Conservation (phyloP, 805 yeast genomes). For the Teunomyces lycoperdinae region DNA sequence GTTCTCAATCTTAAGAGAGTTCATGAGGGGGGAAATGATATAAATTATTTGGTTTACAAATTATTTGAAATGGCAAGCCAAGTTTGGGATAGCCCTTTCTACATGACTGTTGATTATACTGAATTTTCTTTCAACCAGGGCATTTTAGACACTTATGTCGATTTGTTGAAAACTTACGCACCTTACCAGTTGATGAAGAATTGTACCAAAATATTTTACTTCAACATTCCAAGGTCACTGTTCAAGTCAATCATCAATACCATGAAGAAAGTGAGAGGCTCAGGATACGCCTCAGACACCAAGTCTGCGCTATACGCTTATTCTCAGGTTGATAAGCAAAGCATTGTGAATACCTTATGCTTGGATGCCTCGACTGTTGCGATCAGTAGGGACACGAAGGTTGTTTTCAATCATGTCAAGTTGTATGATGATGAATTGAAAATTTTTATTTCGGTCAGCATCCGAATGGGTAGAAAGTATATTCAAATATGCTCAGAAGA, state of each 20-base stretch:
- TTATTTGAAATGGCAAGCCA: constrained; percentile 63
- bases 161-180: constrained; percentile 40
- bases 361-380: constrained; percentile 32
- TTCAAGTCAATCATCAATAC: constrained; percentile 8
- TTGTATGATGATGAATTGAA: constrained; percentile 47
- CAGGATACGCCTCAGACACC: constrained; percentile 13
- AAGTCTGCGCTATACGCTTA: constrained; percentile 24
- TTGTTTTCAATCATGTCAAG: constrained; percentile 34
- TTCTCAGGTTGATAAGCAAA: constrained; percentile 33
- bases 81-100: constrained; percentile 67
- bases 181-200: constrained; percentile 52
- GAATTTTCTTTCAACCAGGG: constrained; percentile 41
- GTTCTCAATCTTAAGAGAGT: constrained; percentile 46
- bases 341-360: constrained; percentile 33
- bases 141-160: constrained; percentile 27
- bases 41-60: constrained; percentile 55
- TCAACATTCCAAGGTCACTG: constrained; percentile 40
- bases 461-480: constrained; percentile 69
- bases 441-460: constrained; percentile 55
- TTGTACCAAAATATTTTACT: constrained; percentile 53
- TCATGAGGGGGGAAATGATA: constrained; percentile 34
- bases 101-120: constrained; percentile 67
- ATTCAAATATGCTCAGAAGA: constrained; percentile 46
- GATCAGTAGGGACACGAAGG: constrained; percentile 36
- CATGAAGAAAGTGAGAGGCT: constrained; percentile 19